A percentile compares a stretch with the other conserved stretches of the same genome.
phyloP scores from a whole-genome alignment of 176 grass and related monocot species.

The Bothriochloa decipiens region DNA sequence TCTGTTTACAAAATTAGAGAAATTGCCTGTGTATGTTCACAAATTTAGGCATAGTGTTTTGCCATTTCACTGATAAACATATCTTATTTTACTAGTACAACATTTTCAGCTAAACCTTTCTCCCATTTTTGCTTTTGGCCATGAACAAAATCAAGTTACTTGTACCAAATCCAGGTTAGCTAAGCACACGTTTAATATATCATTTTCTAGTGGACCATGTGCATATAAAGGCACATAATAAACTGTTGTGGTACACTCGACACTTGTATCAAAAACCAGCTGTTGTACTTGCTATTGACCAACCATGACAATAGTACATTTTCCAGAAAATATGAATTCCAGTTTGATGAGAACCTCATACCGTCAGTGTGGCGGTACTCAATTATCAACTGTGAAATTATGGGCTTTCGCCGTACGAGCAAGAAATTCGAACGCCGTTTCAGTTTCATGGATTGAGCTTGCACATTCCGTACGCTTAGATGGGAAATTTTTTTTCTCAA shows the following conservation, averaged over 20 bases:
- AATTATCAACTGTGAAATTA: constrained; percentile 30
- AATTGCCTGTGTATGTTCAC: neutral
- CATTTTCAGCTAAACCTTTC: constrained; percentile 1
- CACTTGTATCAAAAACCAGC: constrained; percentile 18
- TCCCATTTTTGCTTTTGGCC: neutral
- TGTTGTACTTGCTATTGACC: constrained; percentile 21
- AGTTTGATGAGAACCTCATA: neutral
- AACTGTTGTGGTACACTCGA: constrained; percentile 5
- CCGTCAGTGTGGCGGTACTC: neutral
- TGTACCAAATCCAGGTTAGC: neutral
- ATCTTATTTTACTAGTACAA: neutral
- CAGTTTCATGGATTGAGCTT: constrained; percentile 6
- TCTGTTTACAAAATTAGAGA: neutral
- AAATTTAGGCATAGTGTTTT: neutral
- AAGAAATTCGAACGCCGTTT: constrained; percentile 36
- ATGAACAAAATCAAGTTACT: neutral
- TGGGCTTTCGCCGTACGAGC: constrained; percentile 14
- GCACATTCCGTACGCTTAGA: neutral
- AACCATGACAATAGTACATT: neutral
- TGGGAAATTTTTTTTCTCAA: neutral
- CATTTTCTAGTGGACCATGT: constrained; percentile 5
- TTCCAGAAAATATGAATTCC: neutral
- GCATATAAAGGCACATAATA: constrained; percentile 15
- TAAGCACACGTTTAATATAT: constrained; percentile 11
- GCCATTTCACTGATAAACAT: neutral